These are phyloP conservation scores for Paraphaeosphaeria sporulosa DNA, from an alignment of 2,329 filamentous ascomycete genomes.

Conservation along the genomic window DNA sequence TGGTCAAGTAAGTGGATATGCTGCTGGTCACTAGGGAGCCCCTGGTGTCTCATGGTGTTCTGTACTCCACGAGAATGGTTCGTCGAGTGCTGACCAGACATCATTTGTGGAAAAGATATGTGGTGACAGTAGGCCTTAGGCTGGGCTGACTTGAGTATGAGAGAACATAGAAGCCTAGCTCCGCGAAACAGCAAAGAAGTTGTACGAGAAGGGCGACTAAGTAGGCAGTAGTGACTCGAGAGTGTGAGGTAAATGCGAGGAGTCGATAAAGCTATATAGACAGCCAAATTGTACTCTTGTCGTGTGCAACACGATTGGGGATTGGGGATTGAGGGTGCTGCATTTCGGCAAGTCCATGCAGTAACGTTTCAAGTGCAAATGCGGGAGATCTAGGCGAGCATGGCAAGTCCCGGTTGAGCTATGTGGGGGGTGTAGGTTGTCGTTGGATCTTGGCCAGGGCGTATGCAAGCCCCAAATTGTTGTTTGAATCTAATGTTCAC, in stretches of 20 bases:
- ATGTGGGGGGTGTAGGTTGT: not conserved
- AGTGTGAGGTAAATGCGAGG: not conserved
- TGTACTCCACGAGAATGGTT: constrained; percentile 1
- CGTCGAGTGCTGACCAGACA: not conserved
- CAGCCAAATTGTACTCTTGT: constrained; percentile 3
- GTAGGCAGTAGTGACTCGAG: not conserved
- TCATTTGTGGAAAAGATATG: not conserved
- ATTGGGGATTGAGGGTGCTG: not conserved
- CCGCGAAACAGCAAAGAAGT: not conserved
- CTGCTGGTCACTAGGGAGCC: constrained; percentile 3
- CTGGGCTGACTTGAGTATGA: not conserved
- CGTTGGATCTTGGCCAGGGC: constrained; percentile 17
- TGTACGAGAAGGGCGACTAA: not conserved
- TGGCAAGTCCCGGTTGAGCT: not conserved
- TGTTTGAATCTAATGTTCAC: constrained; percentile 15
- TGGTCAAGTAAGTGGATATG: constrained; percentile 7
- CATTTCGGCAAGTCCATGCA: constrained; percentile 1
- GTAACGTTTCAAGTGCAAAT: constrained; percentile 3
- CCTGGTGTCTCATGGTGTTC: constrained; percentile 1
- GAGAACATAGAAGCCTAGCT: not conserved
- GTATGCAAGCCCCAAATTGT: constrained; percentile 19
- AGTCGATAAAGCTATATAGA: constrained; percentile 16
- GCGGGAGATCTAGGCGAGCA: constrained; percentile 4
- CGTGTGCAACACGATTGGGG: not conserved
- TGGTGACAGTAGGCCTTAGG: not conserved